A percentile compares a stretch with the other conserved stretches of the same genome.
These are phyloP conservation scores for Centaurea solstitialis DNA, from an alignment of 129 eudicot species.

Conservation along the genomic window DNA sequence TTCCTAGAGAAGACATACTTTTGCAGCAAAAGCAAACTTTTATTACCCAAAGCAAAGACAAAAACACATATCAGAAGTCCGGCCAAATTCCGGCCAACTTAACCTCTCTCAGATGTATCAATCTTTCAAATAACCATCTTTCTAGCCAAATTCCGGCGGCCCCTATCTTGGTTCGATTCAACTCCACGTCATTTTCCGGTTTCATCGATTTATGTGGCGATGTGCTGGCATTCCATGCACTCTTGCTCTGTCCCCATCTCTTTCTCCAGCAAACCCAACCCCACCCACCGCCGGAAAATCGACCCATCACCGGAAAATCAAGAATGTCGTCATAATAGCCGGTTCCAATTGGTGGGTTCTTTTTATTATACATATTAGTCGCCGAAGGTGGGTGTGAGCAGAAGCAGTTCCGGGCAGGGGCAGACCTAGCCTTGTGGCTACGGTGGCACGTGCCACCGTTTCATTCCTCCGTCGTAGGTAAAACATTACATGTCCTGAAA, in stretches of 20 bases:
- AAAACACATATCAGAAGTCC: too few species aligned
- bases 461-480: too few species aligned
- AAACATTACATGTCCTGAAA: too few species aligned
- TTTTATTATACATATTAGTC: conserved; percentile 25
- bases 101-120: conserved; percentile 40
- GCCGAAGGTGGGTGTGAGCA: conserved; percentile 6
- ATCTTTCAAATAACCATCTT: conserved; percentile 65
- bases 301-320: conserved; percentile 35
- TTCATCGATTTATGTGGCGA: conserved; percentile 65
- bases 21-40: too few species aligned
- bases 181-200: conserved; percentile 55
- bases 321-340: conserved; percentile 38
- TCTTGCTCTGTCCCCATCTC: conserved; percentile 45
- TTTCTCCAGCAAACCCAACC: conserved; percentile 10
- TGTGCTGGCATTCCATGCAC: conserved; percentile 31
- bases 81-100: too few species aligned
- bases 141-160: conserved; percentile 72
- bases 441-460: too few species aligned
- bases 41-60: too few species aligned
- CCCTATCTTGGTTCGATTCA: conserved; percentile 46
- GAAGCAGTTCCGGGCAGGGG: conserved; percentile 4
- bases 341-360: conserved; percentile 45
- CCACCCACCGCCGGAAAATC: conserved; percentile 10
- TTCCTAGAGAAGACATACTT: too few species aligned
- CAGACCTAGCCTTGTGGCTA: too few species aligned